Base-by-base conservation (phyloP, 345 rosid genomes). In the Sisymbrium altissimum region DNA sequence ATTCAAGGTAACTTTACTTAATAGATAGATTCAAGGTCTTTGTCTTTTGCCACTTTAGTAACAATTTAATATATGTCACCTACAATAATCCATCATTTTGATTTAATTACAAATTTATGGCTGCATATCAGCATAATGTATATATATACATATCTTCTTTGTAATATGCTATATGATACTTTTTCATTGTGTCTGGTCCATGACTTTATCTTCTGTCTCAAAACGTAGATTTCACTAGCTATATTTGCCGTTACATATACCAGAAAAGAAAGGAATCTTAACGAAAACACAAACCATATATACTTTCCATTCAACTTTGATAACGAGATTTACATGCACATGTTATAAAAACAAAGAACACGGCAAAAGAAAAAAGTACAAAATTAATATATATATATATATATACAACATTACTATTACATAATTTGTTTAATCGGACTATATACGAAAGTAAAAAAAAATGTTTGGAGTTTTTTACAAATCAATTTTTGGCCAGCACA, bases 281-380 rank as follows among this genome's bases (percentile, higher is more conserved):
- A 18, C 75, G 2, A 5, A 4, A 59, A 19, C 32, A 35, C 5
- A 10, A 35, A 57, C 3, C 43, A 46, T 36, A 14, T 27, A 27
- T 38, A 25, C 23, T n/a, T 70, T 48, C 46, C 30, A 21, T 39
- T 63, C 38, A 41, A 72, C 63, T 64, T 62, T 64, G 8, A 64
- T 72, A 53, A 64, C 60, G 70, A 72, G 55, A 18, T 72, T 71
- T 71, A 40, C 48, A 29, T 63, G 70, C 55, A 63, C 55, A 61
- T 62, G 69, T 71, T 50, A 30, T 46, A 62, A 71, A 41, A 29
- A 12, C 25, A 45, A 44, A 30, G 21, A 19, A 46, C 18, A 44
- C 11, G n/a, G 33, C 18, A 6, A 32, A 7, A 18, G 17, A 41
- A 7, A 52, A 12, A 52, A 5, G 4, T 43, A 45, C 3, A 23